Evolutionary conservation across 2,329 filamentous ascomycete species (phyloP).

Genomic region (Emmonsiellopsis sp.): DNA sequence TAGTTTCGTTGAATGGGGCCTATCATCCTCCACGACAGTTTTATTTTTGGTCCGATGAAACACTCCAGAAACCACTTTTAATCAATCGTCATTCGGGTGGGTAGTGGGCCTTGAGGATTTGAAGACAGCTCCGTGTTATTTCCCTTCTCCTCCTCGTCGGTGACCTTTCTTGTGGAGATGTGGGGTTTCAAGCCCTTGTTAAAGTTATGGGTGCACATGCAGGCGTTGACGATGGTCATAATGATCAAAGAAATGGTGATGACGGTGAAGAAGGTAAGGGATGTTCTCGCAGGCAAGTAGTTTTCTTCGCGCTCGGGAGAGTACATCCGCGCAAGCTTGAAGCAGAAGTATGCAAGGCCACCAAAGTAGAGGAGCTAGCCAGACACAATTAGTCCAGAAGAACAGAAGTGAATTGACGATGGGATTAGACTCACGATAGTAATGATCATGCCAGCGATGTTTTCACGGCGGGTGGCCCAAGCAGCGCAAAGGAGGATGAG

Average conservation of each 20-base stretch:
- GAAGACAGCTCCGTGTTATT: conserved; percentile 34
- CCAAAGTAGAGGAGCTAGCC: conserved; percentile 66
- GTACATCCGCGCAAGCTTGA: conserved; percentile 97
- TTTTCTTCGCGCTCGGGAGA: conserved; percentile 47
- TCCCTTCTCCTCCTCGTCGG: conserved; percentile 41
- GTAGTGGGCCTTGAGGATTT: conserved; percentile 23
- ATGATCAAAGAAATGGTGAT: conserved; percentile 85
- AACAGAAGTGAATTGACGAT: background rate
- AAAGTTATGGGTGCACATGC: conserved; percentile 85
- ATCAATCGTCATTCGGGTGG: conserved; percentile 39
- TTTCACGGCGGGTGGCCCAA: conserved; percentile 76
- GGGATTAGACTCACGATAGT: conserved; percentile 51
- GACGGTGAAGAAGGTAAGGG: conserved; percentile 85
- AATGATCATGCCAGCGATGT: conserved; percentile 62
- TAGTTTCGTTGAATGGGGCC: background rate
- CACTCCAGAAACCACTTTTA: conserved; percentile 12
- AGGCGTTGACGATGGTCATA: conserved; percentile 76
- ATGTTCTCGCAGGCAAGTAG: conserved; percentile 73
- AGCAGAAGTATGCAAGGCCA: conserved; percentile 88
- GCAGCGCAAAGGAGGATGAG: conserved; percentile 76
- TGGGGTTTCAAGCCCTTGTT: conserved; percentile 81
- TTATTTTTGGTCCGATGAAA: background rate
- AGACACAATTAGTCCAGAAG: background rate
- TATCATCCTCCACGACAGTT: background rate
- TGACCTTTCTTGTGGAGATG: conserved; percentile 52